Evolutionary conservation across 139 green algal genomes (phyloP).

Genomic region (Tetratostichococcus sp.): DNA sequence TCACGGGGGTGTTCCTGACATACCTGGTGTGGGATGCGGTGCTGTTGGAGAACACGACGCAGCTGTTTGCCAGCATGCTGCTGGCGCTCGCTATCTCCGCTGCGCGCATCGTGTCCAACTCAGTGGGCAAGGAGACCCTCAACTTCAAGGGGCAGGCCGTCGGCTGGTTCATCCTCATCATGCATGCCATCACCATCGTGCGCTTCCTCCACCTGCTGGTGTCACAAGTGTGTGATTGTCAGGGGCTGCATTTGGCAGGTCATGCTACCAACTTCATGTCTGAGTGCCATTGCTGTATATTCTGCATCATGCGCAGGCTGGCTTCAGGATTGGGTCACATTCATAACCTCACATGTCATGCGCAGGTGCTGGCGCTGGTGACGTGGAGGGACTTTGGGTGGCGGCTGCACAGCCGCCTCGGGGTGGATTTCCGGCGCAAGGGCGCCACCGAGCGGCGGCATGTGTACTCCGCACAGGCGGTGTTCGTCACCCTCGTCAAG

Average conservation of each 20-base stretch:
- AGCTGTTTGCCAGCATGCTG: background rate
- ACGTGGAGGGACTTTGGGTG: slow-evolving; percentile 34
- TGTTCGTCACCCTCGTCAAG: background rate
- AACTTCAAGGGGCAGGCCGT: background rate
- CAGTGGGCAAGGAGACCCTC: background rate
- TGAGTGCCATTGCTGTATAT: too few species aligned
- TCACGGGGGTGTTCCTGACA: background rate
- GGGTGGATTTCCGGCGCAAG: slow-evolving; percentile 26
- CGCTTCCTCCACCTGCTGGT: too few species aligned
- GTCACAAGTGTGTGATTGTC: too few species aligned
- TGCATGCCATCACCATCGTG: background rate
- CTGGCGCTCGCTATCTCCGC: background rate
- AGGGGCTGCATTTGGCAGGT: too few species aligned
- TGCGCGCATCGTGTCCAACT: background rate
- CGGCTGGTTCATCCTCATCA: background rate
- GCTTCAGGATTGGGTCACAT: too few species aligned
- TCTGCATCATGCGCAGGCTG: too few species aligned
- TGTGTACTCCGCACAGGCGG: background rate
- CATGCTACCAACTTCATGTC: too few species aligned
- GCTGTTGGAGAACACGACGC: background rate
- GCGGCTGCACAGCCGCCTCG: slow-evolving; percentile 27
- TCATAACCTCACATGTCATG: too few species aligned
- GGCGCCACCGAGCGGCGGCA: slow-evolving; percentile 3
- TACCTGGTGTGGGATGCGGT: background rate
- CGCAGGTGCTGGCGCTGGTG: slow-evolving; percentile 12